Base-by-base conservation (phyloP, 768 basidiomycete genomes). In the Xerocomellus dryophilus region DNA sequence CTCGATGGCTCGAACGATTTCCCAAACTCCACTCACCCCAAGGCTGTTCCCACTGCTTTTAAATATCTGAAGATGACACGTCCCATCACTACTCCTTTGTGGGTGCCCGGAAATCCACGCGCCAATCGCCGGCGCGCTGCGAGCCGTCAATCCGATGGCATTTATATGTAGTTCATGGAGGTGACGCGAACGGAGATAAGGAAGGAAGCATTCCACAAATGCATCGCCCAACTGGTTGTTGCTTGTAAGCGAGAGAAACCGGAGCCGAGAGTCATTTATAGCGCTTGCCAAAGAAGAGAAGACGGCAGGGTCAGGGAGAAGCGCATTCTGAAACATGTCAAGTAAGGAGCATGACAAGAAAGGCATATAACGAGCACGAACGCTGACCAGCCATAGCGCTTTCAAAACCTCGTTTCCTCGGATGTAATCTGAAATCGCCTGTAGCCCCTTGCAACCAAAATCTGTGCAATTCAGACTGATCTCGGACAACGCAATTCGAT, bases 11-110 rank as follows among this genome's bases (percentile, higher is more conserved):
- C 70, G 69, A 23, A 83, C 66, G 41, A 88, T 77, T 12, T 73
- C 65, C 53, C 68, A 69, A 27, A 84, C 74, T 1, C 75, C 79
- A 1, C 67, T 72, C 31, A 73, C 67, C 5, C 80, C 81, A 1
- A 88, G 71, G 17, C 66, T 66, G 57, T 88, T 88, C n/a, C 79
- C 81, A 64, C 78, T 86, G 53, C 79, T 74, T 57, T 77, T 79
- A 42, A 87, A 71, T 2, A 67, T 73, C 45, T 74, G 71, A 17
- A 87, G 71, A 15, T 70, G 69, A 52, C 81, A 82, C 17, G 7
- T 43, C 31, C 66, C 61, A 15, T 44, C 53, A 25, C 39, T 42
- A 27, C 47, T 56, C 31, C 58, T 42, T 4, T 50, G 46, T 10
- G 43, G 44, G n/a, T 50, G 45, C 5, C 80, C 80, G 12, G 78